A percentile compares a stretch with the other conserved stretches of the same genome.
Conservation (phyloP, 768 basidiomycete genomes). For the Polyporus arcularius region DNA sequence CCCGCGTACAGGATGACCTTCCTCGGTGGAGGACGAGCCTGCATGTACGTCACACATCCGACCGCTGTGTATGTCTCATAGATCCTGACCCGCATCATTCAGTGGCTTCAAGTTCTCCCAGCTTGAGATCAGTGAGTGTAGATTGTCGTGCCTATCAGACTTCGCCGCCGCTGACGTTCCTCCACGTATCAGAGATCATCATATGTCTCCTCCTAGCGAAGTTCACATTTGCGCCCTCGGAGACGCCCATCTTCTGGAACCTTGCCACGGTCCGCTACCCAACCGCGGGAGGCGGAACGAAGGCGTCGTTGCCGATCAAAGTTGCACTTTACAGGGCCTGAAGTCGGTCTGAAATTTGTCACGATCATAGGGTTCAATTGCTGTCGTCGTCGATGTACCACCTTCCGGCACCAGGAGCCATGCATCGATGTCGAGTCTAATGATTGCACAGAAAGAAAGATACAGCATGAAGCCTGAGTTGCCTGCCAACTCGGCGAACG, state of each 20-base stretch:
- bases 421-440: no score
- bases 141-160: no score
- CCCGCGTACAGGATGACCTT: slow-evolving; percentile 42
- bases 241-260: slow-evolving; percentile 19
- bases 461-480: no score
- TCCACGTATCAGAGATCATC: slow-evolving; percentile 18
- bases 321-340: slow-evolving; percentile 6
- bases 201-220: slow-evolving; percentile 14
- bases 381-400: no score
- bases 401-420: no score
- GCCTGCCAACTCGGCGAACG: no score
- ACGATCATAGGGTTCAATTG: not conserved
- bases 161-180: not conserved
- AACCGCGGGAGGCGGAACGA: slow-evolving; percentile 6
- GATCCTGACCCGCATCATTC: not conserved
- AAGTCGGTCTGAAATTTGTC: not conserved
- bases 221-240: slow-evolving; percentile 18
- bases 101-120: slow-evolving; percentile 58
- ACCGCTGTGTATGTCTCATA: not conserved
- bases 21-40: slow-evolving; percentile 43
- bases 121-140: slow-evolving; percentile 50
- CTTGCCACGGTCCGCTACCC: slow-evolving; percentile 18
- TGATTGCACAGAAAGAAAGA: no score
- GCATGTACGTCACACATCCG: slow-evolving; percentile 39
- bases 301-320: slow-evolving; percentile 16